Percentiles rank a stretch among this genome's conserved stretches.
These are phyloP conservation scores for Pyricularia grisea DNA, from an alignment of 2,329 filamentous ascomycete species.

Conservation along the genomic window DNA sequence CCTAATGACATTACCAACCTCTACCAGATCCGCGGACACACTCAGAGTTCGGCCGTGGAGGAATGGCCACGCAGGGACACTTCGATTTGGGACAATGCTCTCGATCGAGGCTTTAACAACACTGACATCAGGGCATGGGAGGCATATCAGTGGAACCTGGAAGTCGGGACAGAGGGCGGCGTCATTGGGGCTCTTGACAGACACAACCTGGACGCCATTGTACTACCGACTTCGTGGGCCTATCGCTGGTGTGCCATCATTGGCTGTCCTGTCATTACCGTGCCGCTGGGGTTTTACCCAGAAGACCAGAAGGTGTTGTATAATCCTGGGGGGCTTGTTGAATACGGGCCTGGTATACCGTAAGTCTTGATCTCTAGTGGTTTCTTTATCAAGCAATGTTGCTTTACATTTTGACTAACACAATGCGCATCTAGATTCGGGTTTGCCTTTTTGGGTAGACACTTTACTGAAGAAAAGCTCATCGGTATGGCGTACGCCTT, in stretches of 20 bases:
- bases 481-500: conserved; percentile 5
- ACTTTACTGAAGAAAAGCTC: conserved; percentile 31
- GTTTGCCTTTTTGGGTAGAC: conserved; percentile 51
- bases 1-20: conserved; percentile 44
- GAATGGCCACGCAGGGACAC: conserved; percentile 52
- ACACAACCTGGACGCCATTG: conserved; percentile 43
- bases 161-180: conserved; percentile 46
- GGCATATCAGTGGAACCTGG: conserved; percentile 42
- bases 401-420: not conserved
- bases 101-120: conserved; percentile 46
- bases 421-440: conserved; percentile 34
- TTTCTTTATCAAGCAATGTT: not conserved
- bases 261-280: conserved; percentile 38
- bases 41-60: conserved; percentile 40
- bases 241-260: conserved; percentile 15
- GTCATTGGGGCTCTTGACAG: conserved; percentile 34
- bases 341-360: not conserved
- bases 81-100: conserved; percentile 41
- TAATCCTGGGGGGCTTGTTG: not conserved
- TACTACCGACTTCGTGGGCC: conserved; percentile 44
- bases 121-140: conserved; percentile 44
- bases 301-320: not conserved
- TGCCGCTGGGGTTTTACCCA: conserved; percentile 3
- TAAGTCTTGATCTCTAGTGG: not conserved
- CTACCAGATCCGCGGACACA: conserved; percentile 44